phyloP scores from a whole-genome alignment of 1,139 yeast species.

The Hemisphaericaspora xylanilytica region DNA sequence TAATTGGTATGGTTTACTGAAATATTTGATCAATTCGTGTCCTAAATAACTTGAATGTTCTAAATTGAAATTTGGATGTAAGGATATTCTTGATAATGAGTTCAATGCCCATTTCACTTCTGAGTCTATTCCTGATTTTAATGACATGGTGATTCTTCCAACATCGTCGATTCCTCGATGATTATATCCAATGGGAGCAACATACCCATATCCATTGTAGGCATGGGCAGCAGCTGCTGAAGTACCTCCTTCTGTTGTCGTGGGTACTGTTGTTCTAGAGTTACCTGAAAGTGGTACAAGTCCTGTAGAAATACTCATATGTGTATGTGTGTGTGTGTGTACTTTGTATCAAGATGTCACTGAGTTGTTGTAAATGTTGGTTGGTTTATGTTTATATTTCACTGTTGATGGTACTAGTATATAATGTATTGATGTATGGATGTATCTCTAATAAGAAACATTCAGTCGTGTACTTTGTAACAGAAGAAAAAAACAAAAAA shows the following conservation, averaged over 20 bases:
- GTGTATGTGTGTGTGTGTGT: not conserved
- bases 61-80: constrained; percentile 49
- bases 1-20: constrained; percentile 31
- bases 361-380: too few relatives aligned
- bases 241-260: not conserved
- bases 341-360: too few relatives aligned
- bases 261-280: constrained; percentile 17
- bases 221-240: constrained; percentile 2
- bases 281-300: constrained; percentile 23
- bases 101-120: constrained; percentile 70
- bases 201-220: constrained; percentile 16
- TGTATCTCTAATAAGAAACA: too few relatives aligned
- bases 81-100: constrained; percentile 57
- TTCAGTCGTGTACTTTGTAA: too few relatives aligned
- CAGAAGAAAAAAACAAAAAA: too few relatives aligned
- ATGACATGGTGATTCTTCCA: constrained; percentile 61
- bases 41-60: constrained; percentile 50
- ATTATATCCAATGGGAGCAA: constrained; percentile 41
- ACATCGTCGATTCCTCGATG: constrained; percentile 56
- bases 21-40: constrained; percentile 46
- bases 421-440: too few relatives aligned
- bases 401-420: too few relatives aligned
- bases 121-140: constrained; percentile 53
- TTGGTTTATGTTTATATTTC: too few relatives aligned
- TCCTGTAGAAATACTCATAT: constrained; percentile 14